phyloP scores from a whole-genome alignment of 306 rosid genomes.

The Fragaria vesca region DNA sequence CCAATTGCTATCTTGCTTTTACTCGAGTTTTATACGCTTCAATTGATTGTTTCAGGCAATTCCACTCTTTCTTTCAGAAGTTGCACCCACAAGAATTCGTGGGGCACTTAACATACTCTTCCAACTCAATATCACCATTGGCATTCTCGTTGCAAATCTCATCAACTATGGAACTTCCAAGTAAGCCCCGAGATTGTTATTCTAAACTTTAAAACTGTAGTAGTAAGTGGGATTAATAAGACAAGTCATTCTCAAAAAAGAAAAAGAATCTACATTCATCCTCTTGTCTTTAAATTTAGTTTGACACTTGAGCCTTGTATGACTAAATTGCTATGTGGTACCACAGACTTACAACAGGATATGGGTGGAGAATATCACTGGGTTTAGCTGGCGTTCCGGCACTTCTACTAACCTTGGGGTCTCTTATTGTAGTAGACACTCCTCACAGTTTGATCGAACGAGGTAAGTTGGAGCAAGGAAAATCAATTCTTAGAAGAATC shows the following conservation, averaged over 20 bases:
- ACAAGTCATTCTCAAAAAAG: too few relatives aligned
- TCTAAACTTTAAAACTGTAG: too few relatives aligned
- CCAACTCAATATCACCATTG: constrained; percentile 57
- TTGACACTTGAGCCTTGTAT: too few relatives aligned
- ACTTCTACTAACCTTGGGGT: constrained; percentile 30
- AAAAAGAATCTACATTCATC: too few relatives aligned
- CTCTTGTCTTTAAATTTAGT: background rate
- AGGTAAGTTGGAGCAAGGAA: constrained; percentile 48
- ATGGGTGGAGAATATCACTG: constrained; percentile 65
- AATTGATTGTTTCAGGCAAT: constrained; percentile 33
- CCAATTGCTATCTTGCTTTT: background rate
- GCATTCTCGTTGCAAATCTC: constrained; percentile 55
- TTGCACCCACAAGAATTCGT: constrained; percentile 65
- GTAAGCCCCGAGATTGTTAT: constrained; percentile 15
- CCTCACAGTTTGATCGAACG: constrained; percentile 60
- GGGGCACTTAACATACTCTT: constrained; percentile 65
- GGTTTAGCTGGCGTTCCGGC: constrained; percentile 54
- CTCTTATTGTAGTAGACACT: constrained; percentile 42
- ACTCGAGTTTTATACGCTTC: background rate
- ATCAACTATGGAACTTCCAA: constrained; percentile 49
- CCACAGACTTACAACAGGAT: constrained; percentile 41
- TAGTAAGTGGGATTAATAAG: too few relatives aligned
- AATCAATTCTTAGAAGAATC: constrained; percentile 40
- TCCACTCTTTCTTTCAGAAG: constrained; percentile 61
- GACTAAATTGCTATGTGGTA: background rate